Base-by-base conservation (phyloP, 805 yeast species). In the Schwanniomyces polymorphus region DNA sequence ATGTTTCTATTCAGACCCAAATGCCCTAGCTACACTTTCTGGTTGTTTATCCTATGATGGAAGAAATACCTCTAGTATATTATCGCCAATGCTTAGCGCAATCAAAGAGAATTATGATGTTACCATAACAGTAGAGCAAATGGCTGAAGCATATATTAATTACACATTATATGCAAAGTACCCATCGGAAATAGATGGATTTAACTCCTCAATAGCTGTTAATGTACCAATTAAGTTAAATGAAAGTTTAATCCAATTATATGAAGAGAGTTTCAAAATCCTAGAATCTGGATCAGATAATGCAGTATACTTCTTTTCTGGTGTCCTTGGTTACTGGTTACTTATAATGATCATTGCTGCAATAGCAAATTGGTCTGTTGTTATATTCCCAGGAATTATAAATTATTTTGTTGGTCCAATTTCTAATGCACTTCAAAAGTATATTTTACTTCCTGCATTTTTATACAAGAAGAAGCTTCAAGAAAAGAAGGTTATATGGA, bases 291-390 rank as follows among this genome's bases (percentile, higher is more conserved):
- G 70, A 55, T 69, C 67, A 47, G 72, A 69, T 44, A 63, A 64
- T 17, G 76, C 84, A 2, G 68, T 78, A 26, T 69, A 63, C 48
- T 63, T 74, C 56, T 85, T 75, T 14, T 59, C 58, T 27, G 56
- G 56, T 38, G 37, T 70, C 34, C 56, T 63, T 1, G 27, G 55
- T 3, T 73, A 59, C 48, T 73, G 78, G 78, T 47, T 53, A 2
- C 46, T 52, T 0, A 61, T 68, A 2, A 59, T 67, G 28, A 26
- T 47, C 0, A 12, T 60, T 1, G 68, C 62, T 1, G 57, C 66
- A 5, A 26, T 61, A 1, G 58, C 60, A 1, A 68, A 72, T 49
- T 71, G 75, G 75, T 40, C 65, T 34, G 67, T 64, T 45, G 21
- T 63, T 4, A 29, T 60, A 5, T 44, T 64, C 18, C 75, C 75